Percentiles rank a stretch among this genome's conserved stretches.
phyloP scores from a whole-genome alignment of 2,329 filamentous ascomycete species.

The Ceratocystis eucalypticola region DNA sequence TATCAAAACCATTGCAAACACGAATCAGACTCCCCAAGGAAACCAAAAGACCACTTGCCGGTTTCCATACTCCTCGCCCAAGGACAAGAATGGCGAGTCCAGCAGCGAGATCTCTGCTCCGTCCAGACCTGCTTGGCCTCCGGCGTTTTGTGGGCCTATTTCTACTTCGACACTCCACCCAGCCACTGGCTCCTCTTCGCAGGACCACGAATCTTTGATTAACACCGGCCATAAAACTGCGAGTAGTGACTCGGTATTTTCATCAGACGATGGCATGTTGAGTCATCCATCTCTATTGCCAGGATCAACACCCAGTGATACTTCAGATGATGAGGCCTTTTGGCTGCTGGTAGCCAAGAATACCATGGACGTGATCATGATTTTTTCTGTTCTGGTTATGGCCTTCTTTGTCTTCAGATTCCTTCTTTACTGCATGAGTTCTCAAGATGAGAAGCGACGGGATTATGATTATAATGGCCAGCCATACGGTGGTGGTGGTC shows the following conservation, averaged over 20 bases:
- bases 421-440: not conserved
- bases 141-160: constrained; percentile 11
- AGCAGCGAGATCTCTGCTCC: not conserved
- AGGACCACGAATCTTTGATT: constrained; percentile 3
- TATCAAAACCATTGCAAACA: not conserved
- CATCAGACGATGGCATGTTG: not conserved
- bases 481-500: not conserved
- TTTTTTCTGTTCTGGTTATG: not conserved
- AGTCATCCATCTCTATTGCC: not conserved
- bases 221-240: not conserved
- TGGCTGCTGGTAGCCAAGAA: not conserved
- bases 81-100: not conserved
- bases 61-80: constrained; percentile 8
- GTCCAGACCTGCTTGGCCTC: constrained; percentile 16
- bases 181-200: not conserved
- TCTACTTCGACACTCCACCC: not conserved
- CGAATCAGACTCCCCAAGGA: not conserved
- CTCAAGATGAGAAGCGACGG: not conserved
- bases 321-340: not conserved
- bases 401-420: not conserved
- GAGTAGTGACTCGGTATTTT: not conserved
- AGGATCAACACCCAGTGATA: not conserved
- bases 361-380: not conserved
- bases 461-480: not conserved
- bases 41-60: constrained; percentile 6